phyloP scores from a whole-genome alignment of 2,329 filamentous ascomycete genomes.

The Fusarium kyushuense region DNA sequence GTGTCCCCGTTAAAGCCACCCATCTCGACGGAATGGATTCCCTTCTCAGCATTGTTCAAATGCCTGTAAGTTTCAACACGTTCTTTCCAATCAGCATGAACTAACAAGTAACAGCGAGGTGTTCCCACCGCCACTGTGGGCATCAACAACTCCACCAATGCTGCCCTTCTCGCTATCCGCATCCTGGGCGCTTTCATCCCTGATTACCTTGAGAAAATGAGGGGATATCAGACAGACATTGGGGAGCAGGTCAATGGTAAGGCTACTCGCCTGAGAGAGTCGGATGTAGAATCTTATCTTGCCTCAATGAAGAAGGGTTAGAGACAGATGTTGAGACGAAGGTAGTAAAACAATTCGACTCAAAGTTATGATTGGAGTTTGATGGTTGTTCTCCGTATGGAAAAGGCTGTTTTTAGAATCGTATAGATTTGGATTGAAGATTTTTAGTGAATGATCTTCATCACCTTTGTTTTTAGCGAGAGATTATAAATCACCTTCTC shows the following conservation, averaged over 20 bases:
- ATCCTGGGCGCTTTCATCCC: conserved; percentile 72
- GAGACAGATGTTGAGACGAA: not conserved
- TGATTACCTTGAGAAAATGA: conserved; percentile 72
- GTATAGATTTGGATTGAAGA: not conserved
- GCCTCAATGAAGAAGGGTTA: conserved; percentile 25
- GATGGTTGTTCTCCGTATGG: not conserved
- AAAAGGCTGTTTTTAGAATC: not conserved
- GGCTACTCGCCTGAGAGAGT: conserved; percentile 66
- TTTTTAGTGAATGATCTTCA: rapidly evolving
- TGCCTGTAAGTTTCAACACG: conserved; percentile 62
- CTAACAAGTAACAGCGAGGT: conserved; percentile 57
- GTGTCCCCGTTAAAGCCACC: conserved; percentile 80
- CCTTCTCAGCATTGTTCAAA: conserved; percentile 79
- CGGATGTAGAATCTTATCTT: conserved; percentile 19
- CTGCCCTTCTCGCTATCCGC: conserved; percentile 76
- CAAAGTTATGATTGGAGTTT: not conserved
- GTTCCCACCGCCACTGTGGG: conserved; percentile 81
- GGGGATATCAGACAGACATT: conserved; percentile 51
- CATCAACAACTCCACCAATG: conserved; percentile 85
- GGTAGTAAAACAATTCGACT: not conserved
- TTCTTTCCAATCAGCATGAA: rapidly evolving
- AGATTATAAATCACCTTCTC: not conserved
- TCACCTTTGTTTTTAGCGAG: not conserved
- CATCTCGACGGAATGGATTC: conserved; percentile 79
- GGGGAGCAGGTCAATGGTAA: conserved; percentile 70